Percentiles rank a stretch among this genome's conserved stretches.
Conservation (phyloP, 2,329 filamentous ascomycete genomes). For the Monilinia vaccinii-corymbosi region DNA sequence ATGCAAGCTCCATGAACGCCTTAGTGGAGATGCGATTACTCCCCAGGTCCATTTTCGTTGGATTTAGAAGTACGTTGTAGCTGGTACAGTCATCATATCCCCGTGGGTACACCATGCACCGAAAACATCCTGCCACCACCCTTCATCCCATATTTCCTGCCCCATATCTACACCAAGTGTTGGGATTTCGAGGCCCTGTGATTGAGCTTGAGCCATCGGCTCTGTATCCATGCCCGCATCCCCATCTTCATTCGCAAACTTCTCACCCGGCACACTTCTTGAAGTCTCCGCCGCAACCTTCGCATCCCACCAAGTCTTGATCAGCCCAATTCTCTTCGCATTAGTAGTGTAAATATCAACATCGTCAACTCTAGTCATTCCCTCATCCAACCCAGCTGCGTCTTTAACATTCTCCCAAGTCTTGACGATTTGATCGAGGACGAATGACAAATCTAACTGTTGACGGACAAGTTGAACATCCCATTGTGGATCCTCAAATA, state of each 20-base stretch:
- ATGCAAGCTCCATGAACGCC: too few relatives aligned
- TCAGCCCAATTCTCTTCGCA: not conserved
- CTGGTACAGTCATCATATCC: not conserved
- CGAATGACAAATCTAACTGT: not conserved
- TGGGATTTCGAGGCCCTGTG: not conserved
- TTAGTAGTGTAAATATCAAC: not conserved
- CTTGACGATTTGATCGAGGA: not conserved
- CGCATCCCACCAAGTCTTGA: conserved; percentile 4
- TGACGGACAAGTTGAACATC: not conserved
- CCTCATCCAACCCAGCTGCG: not conserved
- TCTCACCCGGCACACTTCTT: not conserved
- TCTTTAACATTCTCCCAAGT: not conserved
- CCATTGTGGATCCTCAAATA: conserved; percentile 5
- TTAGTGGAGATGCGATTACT: too few relatives aligned
- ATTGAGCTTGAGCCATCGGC: not conserved
- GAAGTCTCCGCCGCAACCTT: conserved; percentile 1
- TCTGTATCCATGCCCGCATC: not conserved
- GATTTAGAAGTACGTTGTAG: not conserved
- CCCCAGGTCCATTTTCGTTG: too few relatives aligned
- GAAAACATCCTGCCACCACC: conserved; percentile 6
- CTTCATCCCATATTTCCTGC: not conserved
- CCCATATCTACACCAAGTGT: not conserved
- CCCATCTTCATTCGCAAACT: not conserved
- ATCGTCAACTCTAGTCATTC: not conserved
- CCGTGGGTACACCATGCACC: not conserved